Percentiles rank a stretch among this genome's conserved stretches.
Evolutionary conservation across 495 filamentous ascomycete species (phyloP).

Genomic region (Neurospora sp.): DNA sequence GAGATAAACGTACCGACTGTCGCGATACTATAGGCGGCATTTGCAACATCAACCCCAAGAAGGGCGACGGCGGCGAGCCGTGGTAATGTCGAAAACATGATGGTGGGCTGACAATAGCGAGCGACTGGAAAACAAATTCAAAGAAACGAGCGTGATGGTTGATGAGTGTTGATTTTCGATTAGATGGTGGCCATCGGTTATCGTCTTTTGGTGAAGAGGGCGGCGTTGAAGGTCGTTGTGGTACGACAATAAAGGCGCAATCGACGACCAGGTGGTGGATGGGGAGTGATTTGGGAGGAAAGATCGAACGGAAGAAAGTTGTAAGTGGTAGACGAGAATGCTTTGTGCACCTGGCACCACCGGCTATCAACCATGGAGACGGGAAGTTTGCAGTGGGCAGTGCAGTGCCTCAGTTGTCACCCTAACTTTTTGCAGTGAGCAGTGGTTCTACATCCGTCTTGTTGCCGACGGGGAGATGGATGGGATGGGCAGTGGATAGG

Average conservation of each 20-base stretch:
- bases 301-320: neutral
- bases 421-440: neutral
- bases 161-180: neutral
- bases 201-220: neutral
- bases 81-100: constrained; percentile 12
- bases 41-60: constrained; percentile 5
- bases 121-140: constrained; percentile 6
- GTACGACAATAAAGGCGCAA: neutral
- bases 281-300: neutral
- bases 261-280: neutral
- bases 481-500: neutral
- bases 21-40: constrained; percentile 20
- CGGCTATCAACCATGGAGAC: neutral
- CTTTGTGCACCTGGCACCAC: neutral
- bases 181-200: neutral
- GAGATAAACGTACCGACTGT: constrained; percentile 9
- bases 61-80: constrained; percentile 12
- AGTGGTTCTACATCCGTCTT: no score
- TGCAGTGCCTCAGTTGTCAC: neutral
- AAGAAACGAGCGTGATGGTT: constrained; percentile 8
- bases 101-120: constrained; percentile 3
- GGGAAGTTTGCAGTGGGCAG: neutral
- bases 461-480: neutral
- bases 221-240: neutral
- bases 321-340: neutral